Conservation (phyloP, 176 grass and related monocot species). For the Saccharum officinarum region DNA sequence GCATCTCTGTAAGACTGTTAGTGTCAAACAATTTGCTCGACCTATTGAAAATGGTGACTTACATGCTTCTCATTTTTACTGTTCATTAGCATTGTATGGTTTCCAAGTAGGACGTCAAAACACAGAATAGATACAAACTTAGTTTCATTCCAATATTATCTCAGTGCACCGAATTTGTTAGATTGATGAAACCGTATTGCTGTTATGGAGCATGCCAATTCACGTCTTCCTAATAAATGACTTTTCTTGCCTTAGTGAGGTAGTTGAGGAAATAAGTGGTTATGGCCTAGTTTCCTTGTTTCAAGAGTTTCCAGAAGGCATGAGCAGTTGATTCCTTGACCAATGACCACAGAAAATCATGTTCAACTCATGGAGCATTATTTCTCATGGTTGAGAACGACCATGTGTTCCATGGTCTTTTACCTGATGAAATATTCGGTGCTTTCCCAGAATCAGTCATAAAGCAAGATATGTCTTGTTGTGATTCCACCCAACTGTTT, state of each 20-base stretch:
- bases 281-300: not conserved
- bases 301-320: not conserved
- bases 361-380: not conserved
- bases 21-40: not conserved
- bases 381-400: not conserved
- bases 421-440: slow-evolving; percentile 1
- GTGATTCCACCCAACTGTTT: slow-evolving; percentile 1
- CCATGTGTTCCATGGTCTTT: slow-evolving; percentile 1
- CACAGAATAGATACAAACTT: not conserved
- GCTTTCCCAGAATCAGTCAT: slow-evolving; percentile 4
- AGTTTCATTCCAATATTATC: not conserved
- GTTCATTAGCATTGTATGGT: not conserved
- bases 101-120: slow-evolving; percentile 7
- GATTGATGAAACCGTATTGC: not conserved
- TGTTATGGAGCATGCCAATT: slow-evolving; percentile 22
- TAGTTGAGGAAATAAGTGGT: not conserved
- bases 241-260: not conserved
- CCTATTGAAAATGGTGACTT: slow-evolving; percentile 6
- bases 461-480: not conserved
- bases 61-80: not conserved
- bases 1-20: slow-evolving; percentile 1
- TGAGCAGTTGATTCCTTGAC: not conserved
- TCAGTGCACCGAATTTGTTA: not conserved
- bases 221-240: not conserved
- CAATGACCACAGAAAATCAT: not conserved